Conservation (phyloP, 306 rosid genomes). For the Potentilla sterilis region DNA sequence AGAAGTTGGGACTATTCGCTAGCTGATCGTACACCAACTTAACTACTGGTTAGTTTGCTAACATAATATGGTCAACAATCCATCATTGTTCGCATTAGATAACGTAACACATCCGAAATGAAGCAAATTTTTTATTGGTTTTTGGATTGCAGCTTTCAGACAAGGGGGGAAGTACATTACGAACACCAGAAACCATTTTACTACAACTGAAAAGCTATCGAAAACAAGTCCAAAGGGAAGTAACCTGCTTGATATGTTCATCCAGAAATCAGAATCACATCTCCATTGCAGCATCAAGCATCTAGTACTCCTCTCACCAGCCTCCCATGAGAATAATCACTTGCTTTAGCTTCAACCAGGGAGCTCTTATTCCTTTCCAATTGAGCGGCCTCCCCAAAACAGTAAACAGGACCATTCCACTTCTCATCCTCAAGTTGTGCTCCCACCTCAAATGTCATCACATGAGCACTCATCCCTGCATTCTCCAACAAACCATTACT, state of each 20-base stretch:
- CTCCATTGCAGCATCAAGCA: neutral
- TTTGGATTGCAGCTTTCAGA: neutral
- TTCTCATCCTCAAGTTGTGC: slow-evolving; percentile 66
- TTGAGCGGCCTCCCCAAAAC: slow-evolving; percentile 39
- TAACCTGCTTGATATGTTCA: neutral
- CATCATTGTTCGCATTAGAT: neutral
- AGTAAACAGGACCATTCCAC: slow-evolving; percentile 88
- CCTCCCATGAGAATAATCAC: slow-evolving; percentile 3
- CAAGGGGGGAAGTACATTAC: too few relatives aligned
- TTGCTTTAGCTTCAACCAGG: neutral
- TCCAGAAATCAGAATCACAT: neutral
- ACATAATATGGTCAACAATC: neutral
- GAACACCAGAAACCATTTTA: neutral
- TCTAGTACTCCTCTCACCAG: neutral
- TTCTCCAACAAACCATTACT: neutral
- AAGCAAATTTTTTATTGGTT: neutral
- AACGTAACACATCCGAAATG: neutral
- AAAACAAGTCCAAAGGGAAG: neutral
- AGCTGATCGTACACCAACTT: neutral
- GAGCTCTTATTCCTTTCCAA: slow-evolving; percentile 2
- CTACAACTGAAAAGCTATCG: neutral
- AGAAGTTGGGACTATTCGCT: neutral
- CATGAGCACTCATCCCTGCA: slow-evolving; percentile 75
- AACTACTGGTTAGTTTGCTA: neutral
- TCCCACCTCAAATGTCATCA: slow-evolving; percentile 91